Conservation (phyloP, 2,329 filamentous ascomycete species). For the Tetracladium maxilliforme region DNA sequence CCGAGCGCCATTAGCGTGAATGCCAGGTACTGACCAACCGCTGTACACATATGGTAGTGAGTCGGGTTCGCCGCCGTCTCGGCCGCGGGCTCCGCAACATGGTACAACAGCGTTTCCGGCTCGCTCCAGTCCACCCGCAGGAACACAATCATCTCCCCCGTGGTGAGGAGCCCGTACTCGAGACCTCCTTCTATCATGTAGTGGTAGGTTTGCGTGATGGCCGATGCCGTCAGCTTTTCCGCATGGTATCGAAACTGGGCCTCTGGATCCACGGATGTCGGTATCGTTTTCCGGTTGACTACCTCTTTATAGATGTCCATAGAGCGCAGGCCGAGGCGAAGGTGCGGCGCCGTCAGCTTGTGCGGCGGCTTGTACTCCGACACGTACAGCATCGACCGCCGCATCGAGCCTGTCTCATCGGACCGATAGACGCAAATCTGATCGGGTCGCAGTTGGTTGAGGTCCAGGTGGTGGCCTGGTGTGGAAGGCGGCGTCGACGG, state of each 20-base stretch:
- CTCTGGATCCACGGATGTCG: slow-evolving; percentile 13
- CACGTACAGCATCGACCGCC: slow-evolving; percentile 8
- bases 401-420: slow-evolving; percentile 6
- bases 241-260: slow-evolving; percentile 18
- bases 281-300: slow-evolving; percentile 14
- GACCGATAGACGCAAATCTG: slow-evolving; percentile 10
- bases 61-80: too few relatives aligned
- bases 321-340: slow-evolving; percentile 21
- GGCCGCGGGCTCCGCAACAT: too few relatives aligned
- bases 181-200: slow-evolving; percentile 30
- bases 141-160: slow-evolving; percentile 11
- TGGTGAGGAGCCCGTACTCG: slow-evolving; percentile 11
- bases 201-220: slow-evolving; percentile 29
- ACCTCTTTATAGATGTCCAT: slow-evolving; percentile 19
- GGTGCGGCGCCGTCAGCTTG: slow-evolving; percentile 25
- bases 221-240: slow-evolving; percentile 21
- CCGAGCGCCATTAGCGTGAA: too few relatives aligned
- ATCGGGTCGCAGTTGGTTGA: slow-evolving; percentile 6
- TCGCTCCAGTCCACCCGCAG: slow-evolving; percentile 11
- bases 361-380: slow-evolving; percentile 31
- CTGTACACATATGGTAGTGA: too few relatives aligned
- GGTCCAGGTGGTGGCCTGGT: slow-evolving; percentile 8
- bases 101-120: too few relatives aligned
- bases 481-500: too few relatives aligned
- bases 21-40: too few relatives aligned